Evolutionary conservation across 441 rosid species (phyloP), one percentile per base, ranked within the genome.

Genomic region (Gossypium trilobum): DNA sequence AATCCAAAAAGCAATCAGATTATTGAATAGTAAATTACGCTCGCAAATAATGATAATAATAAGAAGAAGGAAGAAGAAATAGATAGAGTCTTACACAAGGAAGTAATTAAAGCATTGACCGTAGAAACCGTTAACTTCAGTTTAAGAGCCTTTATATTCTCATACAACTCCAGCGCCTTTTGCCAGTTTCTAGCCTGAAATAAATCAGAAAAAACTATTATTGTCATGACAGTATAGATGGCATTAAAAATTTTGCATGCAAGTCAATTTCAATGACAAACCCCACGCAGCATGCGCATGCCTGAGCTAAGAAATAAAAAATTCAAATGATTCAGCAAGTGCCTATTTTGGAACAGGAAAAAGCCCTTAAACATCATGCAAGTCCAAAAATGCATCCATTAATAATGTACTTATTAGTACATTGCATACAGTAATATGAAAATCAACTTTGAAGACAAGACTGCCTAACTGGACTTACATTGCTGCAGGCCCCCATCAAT

Each of bases 401-500:
- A 17, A 9, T 31, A 16, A 62, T 39, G 29, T 17, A 19, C 52
- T 4, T 67, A 11, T 27, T 48, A 23, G 42, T n/a, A 25, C 14
- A n/a, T 67, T 48, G 19, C 8, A 62, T 17, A 27, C n/a, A 22
- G 14, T 50, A 67, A 68, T 27, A 25, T 44, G 16, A 1, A 17
- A 56, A 72, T 46, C 59, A 78, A 55, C 25, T 65, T 63, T 59
- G 55, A 65, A 25, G 20, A 60, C 16, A 71, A 59, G 65, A 70
- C 65, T 23, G 67, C 22, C 71, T 74, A 31, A 69, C 68, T 42
- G 77, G 67, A 81, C 93, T 70, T 87, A 93, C 98, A 80, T 89
- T 89, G 82, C 95, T 80, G 85, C 97, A 91, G 80, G 98, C 93
- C 82, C 98, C 98, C 98, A 94, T 91, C 82, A 94, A 79, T 68